Percentiles rank a stretch among this genome's conserved stretches.
These are phyloP conservation scores for Penicillium janthinellum DNA, from an alignment of 2,329 filamentous ascomycete genomes.

Conservation along the genomic window DNA sequence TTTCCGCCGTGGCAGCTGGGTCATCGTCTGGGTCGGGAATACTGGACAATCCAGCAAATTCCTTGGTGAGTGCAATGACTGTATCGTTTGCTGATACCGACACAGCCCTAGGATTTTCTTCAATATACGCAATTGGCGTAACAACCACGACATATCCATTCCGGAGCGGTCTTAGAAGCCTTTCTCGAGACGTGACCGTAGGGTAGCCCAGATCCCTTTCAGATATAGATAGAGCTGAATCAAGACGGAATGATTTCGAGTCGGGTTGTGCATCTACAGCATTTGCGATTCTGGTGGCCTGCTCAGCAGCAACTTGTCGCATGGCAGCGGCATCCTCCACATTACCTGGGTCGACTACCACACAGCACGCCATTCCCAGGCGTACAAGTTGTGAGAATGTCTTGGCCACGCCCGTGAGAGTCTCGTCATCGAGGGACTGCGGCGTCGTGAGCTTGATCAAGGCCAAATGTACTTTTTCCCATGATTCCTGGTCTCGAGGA, in stretches of 20 bases:
- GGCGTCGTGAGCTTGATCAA: conserved; percentile 81
- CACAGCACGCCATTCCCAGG: conserved; percentile 77
- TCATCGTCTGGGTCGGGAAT: conserved; percentile 47
- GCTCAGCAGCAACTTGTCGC: conserved; percentile 56
- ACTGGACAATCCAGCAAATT: conserved; percentile 69
- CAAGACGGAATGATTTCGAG: conserved; percentile 69
- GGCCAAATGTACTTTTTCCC: conserved; percentile 70
- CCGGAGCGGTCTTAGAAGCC: conserved; percentile 66
- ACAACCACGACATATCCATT: conserved; percentile 72
- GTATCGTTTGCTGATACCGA: conserved; percentile 63
- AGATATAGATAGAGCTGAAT: conserved; percentile 54
- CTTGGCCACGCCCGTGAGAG: conserved; percentile 73
- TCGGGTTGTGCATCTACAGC: conserved; percentile 72
- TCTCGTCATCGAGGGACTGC: conserved; percentile 68
- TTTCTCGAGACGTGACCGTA: conserved; percentile 46
- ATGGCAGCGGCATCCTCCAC: conserved; percentile 41
- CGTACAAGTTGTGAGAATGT: conserved; percentile 82
- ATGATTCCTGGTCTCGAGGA: conserved; percentile 38
- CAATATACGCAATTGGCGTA: conserved; percentile 63
- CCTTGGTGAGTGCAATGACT: conserved; percentile 73
- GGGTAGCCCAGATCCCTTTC: conserved; percentile 37
- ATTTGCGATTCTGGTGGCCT: conserved; percentile 72
- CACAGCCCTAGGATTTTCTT: conserved; percentile 51
- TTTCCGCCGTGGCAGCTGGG: conserved; percentile 41
- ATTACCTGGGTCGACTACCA: conserved; percentile 73